Conservation (phyloP, 805 yeast genomes). For the Barnettozyma populi region DNA sequence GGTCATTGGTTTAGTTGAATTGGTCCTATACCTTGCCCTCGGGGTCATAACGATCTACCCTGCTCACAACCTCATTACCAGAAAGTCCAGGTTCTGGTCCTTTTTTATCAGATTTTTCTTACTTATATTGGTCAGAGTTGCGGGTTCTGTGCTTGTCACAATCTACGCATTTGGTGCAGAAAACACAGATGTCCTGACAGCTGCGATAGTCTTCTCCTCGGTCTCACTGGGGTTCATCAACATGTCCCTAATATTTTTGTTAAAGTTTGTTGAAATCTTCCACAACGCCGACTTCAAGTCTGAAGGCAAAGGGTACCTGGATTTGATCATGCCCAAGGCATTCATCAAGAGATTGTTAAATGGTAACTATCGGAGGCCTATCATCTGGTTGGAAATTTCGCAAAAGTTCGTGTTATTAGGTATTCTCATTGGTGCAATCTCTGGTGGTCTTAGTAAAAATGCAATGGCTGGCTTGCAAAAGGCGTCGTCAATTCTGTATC, state of each 20-base stretch:
- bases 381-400: slow-evolving; percentile 2
- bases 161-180: slow-evolving; percentile 1
- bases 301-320: not conserved
- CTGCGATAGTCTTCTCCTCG: not conserved
- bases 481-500: slow-evolving; percentile 1
- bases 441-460: not conserved
- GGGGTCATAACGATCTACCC: not conserved
- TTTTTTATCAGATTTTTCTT: slow-evolving; percentile 4
- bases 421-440: slow-evolving; percentile 4
- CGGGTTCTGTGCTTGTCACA: not conserved
- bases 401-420: slow-evolving; percentile 2
- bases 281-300: slow-evolving; percentile 4
- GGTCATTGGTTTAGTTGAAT: slow-evolving; percentile 3
- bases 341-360: not conserved
- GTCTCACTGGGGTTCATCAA: slow-evolving; percentile 6
- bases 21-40: not conserved
- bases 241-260: slow-evolving; percentile 1
- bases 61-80: not conserved
- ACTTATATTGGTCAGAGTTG: slow-evolving; percentile 1
- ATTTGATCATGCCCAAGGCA: not conserved
- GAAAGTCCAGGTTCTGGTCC: slow-evolving; percentile 1
- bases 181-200: slow-evolving; percentile 1
- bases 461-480: not conserved
- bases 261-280: slow-evolving; percentile 4
- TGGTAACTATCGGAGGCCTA: slow-evolving; percentile 2